Evolutionary conservation across 2,329 filamentous ascomycete species (phyloP).

Genomic region (Lachnellula subtilissima): DNA sequence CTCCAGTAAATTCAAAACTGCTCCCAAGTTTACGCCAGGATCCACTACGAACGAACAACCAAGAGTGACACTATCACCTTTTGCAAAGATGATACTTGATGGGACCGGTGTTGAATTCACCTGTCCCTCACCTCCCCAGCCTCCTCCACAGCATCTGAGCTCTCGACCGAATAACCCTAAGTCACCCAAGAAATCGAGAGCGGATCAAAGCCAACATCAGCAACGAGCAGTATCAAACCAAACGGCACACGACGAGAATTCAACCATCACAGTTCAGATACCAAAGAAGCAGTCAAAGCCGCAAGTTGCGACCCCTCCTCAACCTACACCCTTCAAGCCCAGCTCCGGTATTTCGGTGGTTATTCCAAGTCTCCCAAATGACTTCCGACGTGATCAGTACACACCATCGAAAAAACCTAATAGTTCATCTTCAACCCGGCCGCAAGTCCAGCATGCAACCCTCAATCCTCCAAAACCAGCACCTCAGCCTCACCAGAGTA

Average conservation of each 20-base stretch:
- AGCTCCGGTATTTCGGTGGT: constrained; percentile 22
- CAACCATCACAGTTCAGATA: constrained; percentile 9
- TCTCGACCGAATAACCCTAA: constrained; percentile 12
- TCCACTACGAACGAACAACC: constrained; percentile 9
- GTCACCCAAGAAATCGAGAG: constrained; percentile 16
- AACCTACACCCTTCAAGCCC: constrained; percentile 36
- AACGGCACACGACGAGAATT: constrained; percentile 14
- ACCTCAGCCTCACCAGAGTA: constrained; percentile 11
- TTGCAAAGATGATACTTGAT: constrained; percentile 31
- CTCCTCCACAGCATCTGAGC: constrained; percentile 9
- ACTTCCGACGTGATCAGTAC: constrained; percentile 21
- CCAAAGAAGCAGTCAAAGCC: constrained; percentile 1
- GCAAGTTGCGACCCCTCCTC: constrained; percentile 17
- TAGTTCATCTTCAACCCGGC: constrained; percentile 17
- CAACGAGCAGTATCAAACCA: not conserved
- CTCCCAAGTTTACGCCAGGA: constrained; percentile 31
- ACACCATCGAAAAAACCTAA: constrained; percentile 32
- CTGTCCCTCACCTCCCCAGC: constrained; percentile 20
- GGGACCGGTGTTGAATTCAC: constrained; percentile 27
- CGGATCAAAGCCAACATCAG: constrained; percentile 2
- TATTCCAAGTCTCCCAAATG: constrained; percentile 22
- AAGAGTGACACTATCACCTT: constrained; percentile 25
- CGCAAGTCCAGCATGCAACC: constrained; percentile 39
- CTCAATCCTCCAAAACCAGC: constrained; percentile 42
- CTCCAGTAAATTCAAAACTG: constrained; percentile 53